Conservation (phyloP, 2,329 filamentous ascomycete species). For the Diaporthe sp. region DNA sequence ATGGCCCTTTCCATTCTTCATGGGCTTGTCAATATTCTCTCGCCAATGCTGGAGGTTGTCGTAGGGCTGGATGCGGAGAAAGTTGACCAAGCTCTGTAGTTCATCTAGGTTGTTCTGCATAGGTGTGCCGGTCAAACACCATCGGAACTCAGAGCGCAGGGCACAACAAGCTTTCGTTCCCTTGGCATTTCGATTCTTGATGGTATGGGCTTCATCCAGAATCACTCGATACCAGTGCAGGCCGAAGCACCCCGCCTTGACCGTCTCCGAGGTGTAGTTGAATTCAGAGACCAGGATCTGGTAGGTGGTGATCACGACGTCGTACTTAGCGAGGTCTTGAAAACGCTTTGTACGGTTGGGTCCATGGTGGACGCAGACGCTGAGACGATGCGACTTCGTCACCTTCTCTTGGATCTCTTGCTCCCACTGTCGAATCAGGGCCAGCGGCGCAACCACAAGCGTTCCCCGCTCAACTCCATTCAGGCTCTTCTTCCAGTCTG, state of each 20-base stretch:
- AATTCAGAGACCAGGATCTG: slow-evolving; percentile 95
- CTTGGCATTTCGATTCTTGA: slow-evolving; percentile 98
- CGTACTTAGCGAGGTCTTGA: slow-evolving; percentile 83
- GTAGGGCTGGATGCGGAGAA: slow-evolving; percentile 92
- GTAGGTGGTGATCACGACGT: slow-evolving; percentile 97
- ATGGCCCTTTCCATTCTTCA: slow-evolving; percentile 91
- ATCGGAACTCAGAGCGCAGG: slow-evolving; percentile 86
- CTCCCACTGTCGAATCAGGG: slow-evolving; percentile 98
- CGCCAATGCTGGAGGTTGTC: slow-evolving; percentile 90
- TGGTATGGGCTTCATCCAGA: slow-evolving; percentile 95
- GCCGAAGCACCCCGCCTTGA: slow-evolving; percentile 88
- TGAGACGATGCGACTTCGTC: slow-evolving; percentile 74
- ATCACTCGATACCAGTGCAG: slow-evolving; percentile 96
- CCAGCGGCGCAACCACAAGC: slow-evolving; percentile 91
- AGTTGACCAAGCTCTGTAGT: slow-evolving; percentile 91
- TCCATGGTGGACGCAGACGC: slow-evolving; percentile 92
- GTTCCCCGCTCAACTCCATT: slow-evolving; percentile 81
- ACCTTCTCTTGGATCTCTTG: slow-evolving; percentile 90
- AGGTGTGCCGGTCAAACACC: slow-evolving; percentile 96
- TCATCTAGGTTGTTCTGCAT: slow-evolving; percentile 99
- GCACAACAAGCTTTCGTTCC: slow-evolving; percentile 93
- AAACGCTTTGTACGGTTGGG: slow-evolving; percentile 84
- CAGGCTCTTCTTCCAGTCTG: slow-evolving; percentile 76
- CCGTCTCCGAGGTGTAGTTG: slow-evolving; percentile 72
- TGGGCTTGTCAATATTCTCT: slow-evolving; percentile 87